Evolutionary conservation across 805 yeast species (phyloP).

Genomic region (Hemisphaericaspora nanyangensis): DNA sequence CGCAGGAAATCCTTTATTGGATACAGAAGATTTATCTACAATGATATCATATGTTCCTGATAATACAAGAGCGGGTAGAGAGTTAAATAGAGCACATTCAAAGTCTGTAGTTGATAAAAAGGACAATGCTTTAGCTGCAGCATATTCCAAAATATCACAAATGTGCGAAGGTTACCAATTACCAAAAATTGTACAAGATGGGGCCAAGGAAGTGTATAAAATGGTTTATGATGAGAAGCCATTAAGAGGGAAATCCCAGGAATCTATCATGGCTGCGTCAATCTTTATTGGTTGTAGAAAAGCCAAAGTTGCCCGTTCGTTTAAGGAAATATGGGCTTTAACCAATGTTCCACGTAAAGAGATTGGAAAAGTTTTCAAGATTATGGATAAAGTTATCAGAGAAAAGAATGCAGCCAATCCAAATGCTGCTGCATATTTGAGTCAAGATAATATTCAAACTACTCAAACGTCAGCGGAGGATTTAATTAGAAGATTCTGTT

Average conservation of each 20-base stretch:
- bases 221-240: conserved; percentile 83
- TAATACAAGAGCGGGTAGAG: conserved; percentile 83
- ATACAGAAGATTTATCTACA: conserved; percentile 87
- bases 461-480: conserved; percentile 92
- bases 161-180: conserved; percentile 96
- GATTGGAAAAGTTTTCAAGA: conserved; percentile 85
- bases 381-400: conserved; percentile 60
- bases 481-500: conserved; percentile 91
- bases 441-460: conserved; percentile 54
- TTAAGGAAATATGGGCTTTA: conserved; percentile 92
- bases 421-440: conserved; percentile 28
- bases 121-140: conserved; percentile 83
- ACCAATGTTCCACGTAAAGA: conserved; percentile 93
- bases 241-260: conserved; percentile 87
- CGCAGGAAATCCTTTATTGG: conserved; percentile 88
- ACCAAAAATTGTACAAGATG: conserved; percentile 94
- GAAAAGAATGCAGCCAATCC: conserved; percentile 54
- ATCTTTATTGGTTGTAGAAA: conserved; percentile 92
- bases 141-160: conserved; percentile 86
- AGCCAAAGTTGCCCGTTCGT: conserved; percentile 90
- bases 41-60: conserved; percentile 86
- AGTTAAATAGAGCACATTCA: conserved; percentile 84
- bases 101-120: conserved; percentile 80
- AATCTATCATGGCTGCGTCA: conserved; percentile 94
- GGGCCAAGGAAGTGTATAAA: conserved; percentile 95